phyloP scores from a whole-genome alignment of 1,284 basidiomycete species.

The Caloboletus inedulis region DNA sequence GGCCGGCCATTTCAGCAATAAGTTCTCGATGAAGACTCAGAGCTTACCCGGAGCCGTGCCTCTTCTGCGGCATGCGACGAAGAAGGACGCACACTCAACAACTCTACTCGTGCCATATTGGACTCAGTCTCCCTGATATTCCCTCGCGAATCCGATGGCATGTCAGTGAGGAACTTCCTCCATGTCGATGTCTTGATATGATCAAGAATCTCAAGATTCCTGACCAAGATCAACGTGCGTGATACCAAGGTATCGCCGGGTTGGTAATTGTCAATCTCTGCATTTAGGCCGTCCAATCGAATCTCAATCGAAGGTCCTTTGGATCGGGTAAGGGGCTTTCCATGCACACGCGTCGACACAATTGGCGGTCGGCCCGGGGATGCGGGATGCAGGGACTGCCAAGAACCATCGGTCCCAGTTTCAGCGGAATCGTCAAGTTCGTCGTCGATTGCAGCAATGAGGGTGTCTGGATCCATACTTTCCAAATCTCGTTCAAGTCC shows the following conservation, averaged over 20 bases:
- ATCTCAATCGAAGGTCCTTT: slow-evolving; percentile 85
- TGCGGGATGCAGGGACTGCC: slow-evolving; percentile 70
- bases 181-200: slow-evolving; percentile 98
- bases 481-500: slow-evolving; percentile 74
- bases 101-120: slow-evolving; percentile 88
- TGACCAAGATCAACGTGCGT: slow-evolving; percentile 62
- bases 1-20: background rate
- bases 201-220: slow-evolving; percentile 86
- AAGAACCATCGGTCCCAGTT: slow-evolving; percentile 78
- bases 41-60: slow-evolving; percentile 72
- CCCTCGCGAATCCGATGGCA: slow-evolving; percentile 78
- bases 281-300: slow-evolving; percentile 60
- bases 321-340: slow-evolving; percentile 71
- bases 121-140: slow-evolving; percentile 87
- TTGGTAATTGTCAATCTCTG: slow-evolving; percentile 66
- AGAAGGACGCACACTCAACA: slow-evolving; percentile 71
- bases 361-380: slow-evolving; percentile 38
- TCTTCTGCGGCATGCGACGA: slow-evolving; percentile 70
- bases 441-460: slow-evolving; percentile 89
- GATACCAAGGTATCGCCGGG: slow-evolving; percentile 59
- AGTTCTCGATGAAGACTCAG: background rate
- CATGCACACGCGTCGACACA: slow-evolving; percentile 47
- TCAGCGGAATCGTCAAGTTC: slow-evolving; percentile 78
- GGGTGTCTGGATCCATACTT: slow-evolving; percentile 67
- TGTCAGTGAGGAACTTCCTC: slow-evolving; percentile 91